phyloP scores from a whole-genome alignment of 202 grass and related monocot species.

The Panicum hallii region DNA sequence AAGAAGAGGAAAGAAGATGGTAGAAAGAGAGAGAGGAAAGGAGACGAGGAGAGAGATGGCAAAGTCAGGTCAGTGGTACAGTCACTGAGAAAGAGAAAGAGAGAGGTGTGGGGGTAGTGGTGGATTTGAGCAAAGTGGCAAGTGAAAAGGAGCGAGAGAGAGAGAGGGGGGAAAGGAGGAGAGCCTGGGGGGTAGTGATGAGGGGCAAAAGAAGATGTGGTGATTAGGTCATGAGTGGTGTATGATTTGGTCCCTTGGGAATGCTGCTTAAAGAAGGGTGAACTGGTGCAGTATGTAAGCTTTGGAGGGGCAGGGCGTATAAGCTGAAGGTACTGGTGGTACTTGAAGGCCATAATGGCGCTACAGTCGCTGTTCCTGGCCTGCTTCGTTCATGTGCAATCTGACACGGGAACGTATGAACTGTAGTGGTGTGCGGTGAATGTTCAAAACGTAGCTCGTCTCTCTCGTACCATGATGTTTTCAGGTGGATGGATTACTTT shows the following conservation, averaged over 20 bases:
- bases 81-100: conserved; percentile 65
- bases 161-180: conserved; percentile 40
- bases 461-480: conserved; percentile 12
- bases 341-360: conserved; percentile 50
- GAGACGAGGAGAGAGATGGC: conserved; percentile 47
- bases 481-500: conserved; percentile 13
- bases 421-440: neutral
- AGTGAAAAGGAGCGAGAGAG: conserved; percentile 54
- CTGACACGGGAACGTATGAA: conserved; percentile 40
- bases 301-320: conserved; percentile 44
- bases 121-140: conserved; percentile 63
- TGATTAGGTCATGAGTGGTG: conserved; percentile 92
- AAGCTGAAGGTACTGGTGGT: conserved; percentile 44
- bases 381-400: conserved; percentile 48
- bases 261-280: conserved; percentile 55
- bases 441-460: conserved; percentile 14
- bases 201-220: conserved; percentile 47
- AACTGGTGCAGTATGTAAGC: neutral
- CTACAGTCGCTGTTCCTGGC: conserved; percentile 41
- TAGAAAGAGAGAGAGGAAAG: conserved; percentile 34
- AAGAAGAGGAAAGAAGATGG: conserved; percentile 47
- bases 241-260: conserved; percentile 77
- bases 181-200: conserved; percentile 55
- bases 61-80: conserved; percentile 62
- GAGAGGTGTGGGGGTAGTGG: conserved; percentile 32